phyloP scores from a whole-genome alignment of 2,329 filamentous ascomycete genomes.

The Aspergillus sp. region DNA sequence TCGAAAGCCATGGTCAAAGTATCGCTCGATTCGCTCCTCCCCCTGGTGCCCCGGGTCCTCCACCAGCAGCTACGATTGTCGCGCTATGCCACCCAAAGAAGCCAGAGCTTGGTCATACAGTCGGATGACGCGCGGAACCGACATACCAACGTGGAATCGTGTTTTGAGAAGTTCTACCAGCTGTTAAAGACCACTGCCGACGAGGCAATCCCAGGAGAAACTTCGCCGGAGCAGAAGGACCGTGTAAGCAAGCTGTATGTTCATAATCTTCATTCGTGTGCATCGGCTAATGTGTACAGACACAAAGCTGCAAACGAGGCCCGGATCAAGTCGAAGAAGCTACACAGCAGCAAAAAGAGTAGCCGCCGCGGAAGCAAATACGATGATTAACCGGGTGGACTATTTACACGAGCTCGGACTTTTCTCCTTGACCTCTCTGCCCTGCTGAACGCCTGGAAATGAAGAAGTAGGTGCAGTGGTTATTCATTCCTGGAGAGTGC shows the following conservation, averaged over 20 bases:
- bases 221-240: conserved; percentile 45
- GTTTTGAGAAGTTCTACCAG: conserved; percentile 49
- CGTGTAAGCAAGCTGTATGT: conserved; percentile 46
- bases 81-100: conserved; percentile 47
- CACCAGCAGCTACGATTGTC: conserved; percentile 44
- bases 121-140: conserved; percentile 56
- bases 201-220: conserved; percentile 50
- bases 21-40: conserved; percentile 43
- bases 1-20: conserved; percentile 58
- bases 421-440: conserved; percentile 10
- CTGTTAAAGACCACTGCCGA: conserved; percentile 45
- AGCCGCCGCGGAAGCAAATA: conserved; percentile 37
- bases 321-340: conserved; percentile 50
- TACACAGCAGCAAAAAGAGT: conserved; percentile 53
- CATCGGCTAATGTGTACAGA: conserved; percentile 26
- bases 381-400: conserved; percentile 23
- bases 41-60: conserved; percentile 45
- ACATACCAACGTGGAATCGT: conserved; percentile 49
- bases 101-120: conserved; percentile 50
- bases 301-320: conserved; percentile 51
- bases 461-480: conserved; percentile 4
- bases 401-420: conserved; percentile 10
- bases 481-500: conserved; percentile 16
- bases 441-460: conserved; percentile 18
- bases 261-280: neutral